Evolutionary conservation across 495 filamentous ascomycete genomes (phyloP), one percentile per base, ranked within the genome.

Genomic region (Geopyxis carbonaria): DNA sequence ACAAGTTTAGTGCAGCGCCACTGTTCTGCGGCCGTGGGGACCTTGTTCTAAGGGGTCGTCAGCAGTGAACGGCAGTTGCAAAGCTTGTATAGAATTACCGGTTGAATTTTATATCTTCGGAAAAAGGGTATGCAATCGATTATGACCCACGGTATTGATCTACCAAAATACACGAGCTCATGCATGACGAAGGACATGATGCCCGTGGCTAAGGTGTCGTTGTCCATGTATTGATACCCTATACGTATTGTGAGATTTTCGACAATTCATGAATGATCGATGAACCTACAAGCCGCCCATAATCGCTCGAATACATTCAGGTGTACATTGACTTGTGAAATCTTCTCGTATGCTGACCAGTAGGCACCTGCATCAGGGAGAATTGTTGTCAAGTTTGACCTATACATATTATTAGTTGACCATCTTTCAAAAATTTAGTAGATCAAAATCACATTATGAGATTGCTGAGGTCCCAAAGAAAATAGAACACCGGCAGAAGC

Each of bases 131-230:
- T 75, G 34, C 64, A 65, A 57, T 92, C 87, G 59, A 94, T 87
- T 43, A 94, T 74, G 50, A 93, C 80, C 80, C 87, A 95, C 0
- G 87, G 87, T 21, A 94, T 51, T 33, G 79, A 86, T 21, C 87
- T 70, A 39, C 87, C 89, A 55, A 95, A 95, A 65, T 95, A 95
- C 42, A 95, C 72, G 15, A 75, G 16, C 59, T 95, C 87, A 61
- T 95, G 87, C 78, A 94, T 87, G 40, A 78, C 57, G 60, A 95
- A 95, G 34, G 82, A 92, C 80, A 94, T 78, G 63, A 95, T 86
- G 25, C 86, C 87, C 10, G 87, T 95, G 34, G 87, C 87, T 24
- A 95, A 75, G 32, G 78, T 75, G 67, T 95, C 87, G 53, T 95
- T 94, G 53, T 86, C 80, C 83, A 95, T 92, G 72, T 77, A 95